Conservation (phyloP, 177 flowering plant genomes). For the Telopea speciosissima region DNA sequence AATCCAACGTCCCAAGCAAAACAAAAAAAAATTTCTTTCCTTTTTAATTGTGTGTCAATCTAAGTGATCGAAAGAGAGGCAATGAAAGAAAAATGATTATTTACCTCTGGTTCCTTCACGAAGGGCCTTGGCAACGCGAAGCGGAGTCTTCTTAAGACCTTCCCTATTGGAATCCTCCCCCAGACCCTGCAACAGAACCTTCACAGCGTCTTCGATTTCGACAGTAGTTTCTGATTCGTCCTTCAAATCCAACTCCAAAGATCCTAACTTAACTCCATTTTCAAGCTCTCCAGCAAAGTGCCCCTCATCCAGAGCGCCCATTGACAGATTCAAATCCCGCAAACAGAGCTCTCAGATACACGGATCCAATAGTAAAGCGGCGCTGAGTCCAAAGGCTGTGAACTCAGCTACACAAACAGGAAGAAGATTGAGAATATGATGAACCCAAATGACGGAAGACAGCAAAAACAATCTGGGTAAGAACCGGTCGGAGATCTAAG, state of each 20-base stretch:
- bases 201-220: conserved; percentile 72
- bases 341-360: conserved; percentile 10
- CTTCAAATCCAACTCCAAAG: conserved; percentile 31
- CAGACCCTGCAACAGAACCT: conserved; percentile 65
- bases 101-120: conserved; percentile 83
- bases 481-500: no score
- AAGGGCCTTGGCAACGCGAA: conserved; percentile 88
- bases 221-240: conserved; percentile 31
- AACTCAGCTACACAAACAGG: conserved; percentile 3
- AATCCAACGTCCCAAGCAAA: background rate
- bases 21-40: background rate
- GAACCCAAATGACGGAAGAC: conserved; percentile 18
- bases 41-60: background rate
- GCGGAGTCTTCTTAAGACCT: conserved; percentile 82
- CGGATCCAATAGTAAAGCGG: background rate
- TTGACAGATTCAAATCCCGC: conserved; percentile 28
- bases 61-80: background rate
- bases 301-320: conserved; percentile 82
- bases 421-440: background rate
- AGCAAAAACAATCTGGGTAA: conserved; percentile 1
- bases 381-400: background rate
- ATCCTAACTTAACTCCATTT: conserved; percentile 31
- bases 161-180: conserved; percentile 82
- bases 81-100: background rate
- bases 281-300: conserved; percentile 45